phyloP scores from a whole-genome alignment of 352 stramenopile species.

The Aphanomyces stellatus region DNA sequence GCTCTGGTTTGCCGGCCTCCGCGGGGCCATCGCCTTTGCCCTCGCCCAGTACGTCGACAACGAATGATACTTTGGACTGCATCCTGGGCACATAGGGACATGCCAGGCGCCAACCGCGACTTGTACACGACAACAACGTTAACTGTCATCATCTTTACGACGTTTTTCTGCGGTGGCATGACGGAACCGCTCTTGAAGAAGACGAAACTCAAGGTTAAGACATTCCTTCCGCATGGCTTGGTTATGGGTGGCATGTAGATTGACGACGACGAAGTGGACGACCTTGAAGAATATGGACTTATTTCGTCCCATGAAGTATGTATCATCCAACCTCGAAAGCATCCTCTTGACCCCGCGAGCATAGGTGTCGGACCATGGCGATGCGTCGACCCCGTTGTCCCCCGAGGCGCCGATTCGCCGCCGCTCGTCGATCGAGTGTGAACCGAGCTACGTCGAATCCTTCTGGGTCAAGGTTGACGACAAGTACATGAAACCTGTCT shows the following conservation, averaged over 20 bases:
- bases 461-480: conserved; percentile 70
- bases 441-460: conserved; percentile 35
- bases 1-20: conserved; percentile 83
- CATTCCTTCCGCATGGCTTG: neutral
- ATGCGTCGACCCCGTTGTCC: too few relatives aligned
- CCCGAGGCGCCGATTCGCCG: neutral
- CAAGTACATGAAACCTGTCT: conserved; percentile 56
- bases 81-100: too few relatives aligned
- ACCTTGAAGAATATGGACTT: conserved; percentile 5
- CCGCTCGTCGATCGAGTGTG: conserved; percentile 9
- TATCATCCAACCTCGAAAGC: neutral
- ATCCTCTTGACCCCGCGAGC: too few relatives aligned
- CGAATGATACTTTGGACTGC: too few relatives aligned
- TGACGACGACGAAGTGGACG: conserved; percentile 11
- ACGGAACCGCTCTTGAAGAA: conserved; percentile 85
- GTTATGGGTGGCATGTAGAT: neutral
- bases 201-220: conserved; percentile 47
- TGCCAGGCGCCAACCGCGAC: conserved; percentile 90
- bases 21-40: conserved; percentile 85
- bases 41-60: conserved; percentile 50
- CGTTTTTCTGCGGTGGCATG: conserved; percentile 90
- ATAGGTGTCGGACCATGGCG: conserved; percentile 39
- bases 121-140: conserved; percentile 69
- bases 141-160: conserved; percentile 94
- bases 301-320: conserved; percentile 6